Evolutionary conservation across 495 filamentous ascomycete species (phyloP).

Genomic region (Platismatia glauca): DNA sequence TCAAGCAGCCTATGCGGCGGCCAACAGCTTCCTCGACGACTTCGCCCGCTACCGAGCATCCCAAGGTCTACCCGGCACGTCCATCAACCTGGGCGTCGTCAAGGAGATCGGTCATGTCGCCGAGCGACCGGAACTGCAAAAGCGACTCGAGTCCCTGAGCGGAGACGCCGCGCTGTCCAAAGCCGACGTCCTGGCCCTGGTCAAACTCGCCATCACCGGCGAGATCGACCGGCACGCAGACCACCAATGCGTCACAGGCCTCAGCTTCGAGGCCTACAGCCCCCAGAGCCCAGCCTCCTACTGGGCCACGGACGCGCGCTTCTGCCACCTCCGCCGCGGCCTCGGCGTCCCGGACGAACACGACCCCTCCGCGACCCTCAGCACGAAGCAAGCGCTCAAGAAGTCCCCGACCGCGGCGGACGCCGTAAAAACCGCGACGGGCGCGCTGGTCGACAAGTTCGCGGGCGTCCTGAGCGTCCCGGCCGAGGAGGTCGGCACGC

Average conservation of each 20-base stretch:
- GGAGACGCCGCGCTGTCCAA: slow-evolving; percentile 26
- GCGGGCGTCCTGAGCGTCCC: slow-evolving; percentile 31
- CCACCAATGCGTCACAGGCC: not conserved
- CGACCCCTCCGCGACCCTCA: not conserved
- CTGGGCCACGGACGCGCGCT: slow-evolving; percentile 39
- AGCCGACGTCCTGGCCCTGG: slow-evolving; percentile 26
- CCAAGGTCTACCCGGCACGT: slow-evolving; percentile 8
- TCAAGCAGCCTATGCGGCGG: slow-evolving; percentile 51
- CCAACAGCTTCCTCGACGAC: slow-evolving; percentile 20
- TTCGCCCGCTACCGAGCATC: slow-evolving; percentile 14
- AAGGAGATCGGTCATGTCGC: slow-evolving; percentile 15
- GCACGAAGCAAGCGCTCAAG: slow-evolving; percentile 7
- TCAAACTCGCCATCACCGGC: slow-evolving; percentile 4
- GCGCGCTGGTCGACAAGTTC: slow-evolving; percentile 26
- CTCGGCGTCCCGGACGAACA: not conserved
- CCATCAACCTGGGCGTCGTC: slow-evolving; percentile 20
- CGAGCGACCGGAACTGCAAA: slow-evolving; percentile 9
- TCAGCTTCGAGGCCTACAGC: not conserved
- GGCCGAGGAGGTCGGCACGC: slow-evolving; percentile 32
- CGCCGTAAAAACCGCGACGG: slow-evolving; percentile 24
- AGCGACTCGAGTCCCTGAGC: slow-evolving; percentile 21
- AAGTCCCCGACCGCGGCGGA: slow-evolving; percentile 21
- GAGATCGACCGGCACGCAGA: not conserved
- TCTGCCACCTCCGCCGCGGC: slow-evolving; percentile 31
- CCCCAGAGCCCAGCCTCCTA: slow-evolving; percentile 27